phyloP scores from a whole-genome alignment of 306 rosid genomes.

The Malus fusca region DNA sequence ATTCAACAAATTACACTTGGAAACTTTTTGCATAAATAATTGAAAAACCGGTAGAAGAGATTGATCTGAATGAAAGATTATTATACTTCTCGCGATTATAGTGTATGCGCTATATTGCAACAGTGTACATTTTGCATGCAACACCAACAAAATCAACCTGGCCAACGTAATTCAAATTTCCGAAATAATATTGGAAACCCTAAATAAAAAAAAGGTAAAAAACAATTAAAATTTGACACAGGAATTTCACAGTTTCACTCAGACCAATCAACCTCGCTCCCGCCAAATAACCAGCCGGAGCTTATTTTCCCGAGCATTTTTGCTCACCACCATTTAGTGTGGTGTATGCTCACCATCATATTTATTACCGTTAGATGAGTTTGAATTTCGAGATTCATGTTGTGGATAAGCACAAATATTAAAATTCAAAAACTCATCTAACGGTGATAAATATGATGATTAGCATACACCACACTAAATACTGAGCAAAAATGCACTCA shows the following conservation, averaged over 20 bases:
- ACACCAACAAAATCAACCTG: not conserved
- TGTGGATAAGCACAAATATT: too few species aligned
- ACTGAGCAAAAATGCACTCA: too few species aligned
- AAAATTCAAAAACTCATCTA: too few species aligned
- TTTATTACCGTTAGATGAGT: too few species aligned
- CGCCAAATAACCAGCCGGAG: not conserved
- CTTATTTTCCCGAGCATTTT: not conserved
- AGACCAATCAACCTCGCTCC: not conserved
- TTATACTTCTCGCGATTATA: not conserved
- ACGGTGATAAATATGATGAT: too few species aligned
- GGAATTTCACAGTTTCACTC: not conserved
- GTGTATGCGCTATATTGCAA: not conserved
- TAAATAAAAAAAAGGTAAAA: not conserved
- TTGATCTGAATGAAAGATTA: not conserved
- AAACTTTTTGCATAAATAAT: too few species aligned
- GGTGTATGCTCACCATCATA: too few species aligned
- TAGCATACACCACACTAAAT: too few species aligned
- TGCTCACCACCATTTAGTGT: too few species aligned
- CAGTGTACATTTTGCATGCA: not conserved
- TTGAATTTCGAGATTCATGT: too few species aligned
- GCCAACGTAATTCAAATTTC: not conserved
- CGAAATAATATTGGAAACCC: not conserved
- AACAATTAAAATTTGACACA: not conserved
- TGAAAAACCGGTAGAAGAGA: too few species aligned
- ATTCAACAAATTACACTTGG: too few species aligned